phyloP scores from a whole-genome alignment of 805 yeast species.

The Candida ipomoeae region DNA sequence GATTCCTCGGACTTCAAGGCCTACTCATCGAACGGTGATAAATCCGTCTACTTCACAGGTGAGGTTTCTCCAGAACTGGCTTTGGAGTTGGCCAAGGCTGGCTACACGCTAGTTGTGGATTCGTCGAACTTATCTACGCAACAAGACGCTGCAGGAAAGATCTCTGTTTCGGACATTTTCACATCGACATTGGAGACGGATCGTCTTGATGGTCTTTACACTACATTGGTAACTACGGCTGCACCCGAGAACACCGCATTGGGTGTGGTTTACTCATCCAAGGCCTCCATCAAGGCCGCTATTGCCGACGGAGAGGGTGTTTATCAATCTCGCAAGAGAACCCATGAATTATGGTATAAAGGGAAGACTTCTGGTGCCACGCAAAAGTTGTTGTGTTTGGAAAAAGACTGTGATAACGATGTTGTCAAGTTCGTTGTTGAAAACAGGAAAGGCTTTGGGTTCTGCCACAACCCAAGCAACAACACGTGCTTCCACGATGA shows the following conservation, averaged over 20 bases:
- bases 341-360: conserved; percentile 89
- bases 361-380: conserved; percentile 97
- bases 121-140: conserved; percentile 28
- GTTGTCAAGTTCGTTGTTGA: conserved; percentile 82
- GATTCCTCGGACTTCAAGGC: conserved; percentile 16
- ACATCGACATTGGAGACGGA: conserved; percentile 64
- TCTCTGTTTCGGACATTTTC: conserved; percentile 44
- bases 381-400: conserved; percentile 64
- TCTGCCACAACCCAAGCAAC: conserved; percentile 80
- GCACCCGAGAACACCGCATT: conserved; percentile 51
- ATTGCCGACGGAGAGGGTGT: conserved; percentile 81
- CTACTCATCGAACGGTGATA: conserved; percentile 25
- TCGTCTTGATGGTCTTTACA: conserved; percentile 77
- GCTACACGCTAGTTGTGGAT: conserved; percentile 33
- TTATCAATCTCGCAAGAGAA: conserved; percentile 78
- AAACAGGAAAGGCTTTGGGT: conserved; percentile 76
- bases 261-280: conserved; percentile 89
- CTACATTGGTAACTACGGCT: conserved; percentile 77
- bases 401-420: conserved; percentile 89
- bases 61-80: conserved; percentile 22
- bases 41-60: conserved; percentile 24
- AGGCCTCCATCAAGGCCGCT: conserved; percentile 76
- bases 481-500: conserved; percentile 65
- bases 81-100: conserved; percentile 25
- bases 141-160: conserved; percentile 17